phyloP scores from a whole-genome alignment of 768 basidiomycete genomes.

The Rhizopogon rudus region DNA sequence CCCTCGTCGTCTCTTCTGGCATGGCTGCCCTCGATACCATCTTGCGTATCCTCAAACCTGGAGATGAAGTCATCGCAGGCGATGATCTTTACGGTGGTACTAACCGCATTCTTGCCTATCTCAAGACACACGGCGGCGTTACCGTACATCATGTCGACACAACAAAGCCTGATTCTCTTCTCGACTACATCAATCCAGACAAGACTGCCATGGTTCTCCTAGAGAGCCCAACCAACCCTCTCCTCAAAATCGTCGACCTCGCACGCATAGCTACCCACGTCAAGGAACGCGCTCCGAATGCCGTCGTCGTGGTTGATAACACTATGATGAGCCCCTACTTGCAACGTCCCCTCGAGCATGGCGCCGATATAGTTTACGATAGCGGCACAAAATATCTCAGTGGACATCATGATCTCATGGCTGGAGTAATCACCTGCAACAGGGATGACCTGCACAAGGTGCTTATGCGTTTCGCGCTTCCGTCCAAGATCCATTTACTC shows the following conservation, averaged over 20 bases:
- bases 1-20: conserved; percentile 91
- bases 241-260: conserved; percentile 92
- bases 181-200: conserved; percentile 53
- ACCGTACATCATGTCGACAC: conserved; percentile 93
- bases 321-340: conserved; percentile 99
- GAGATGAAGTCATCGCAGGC: conserved; percentile 93
- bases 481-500: not conserved
- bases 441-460: conserved; percentile 88
- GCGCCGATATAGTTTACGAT: conserved; percentile 96
- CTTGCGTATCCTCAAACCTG: conserved; percentile 88
- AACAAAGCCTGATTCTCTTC: conserved; percentile 61
- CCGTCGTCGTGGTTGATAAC: conserved; percentile 89
- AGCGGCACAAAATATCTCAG: conserved; percentile 97
- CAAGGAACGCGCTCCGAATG: conserved; percentile 76
- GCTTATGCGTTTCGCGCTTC: conserved; percentile 7
- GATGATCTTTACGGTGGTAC: conserved; percentile 98
- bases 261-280: conserved; percentile 78
- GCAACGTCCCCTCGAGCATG: conserved; percentile 91
- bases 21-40: conserved; percentile 99
- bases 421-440: conserved; percentile 90
- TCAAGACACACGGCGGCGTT: conserved; percentile 83
- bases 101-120: conserved; percentile 88
- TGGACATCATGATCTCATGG: conserved; percentile 99
- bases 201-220: conserved; percentile 92
- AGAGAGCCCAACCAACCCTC: conserved; percentile 95